Evolutionary conservation across 805 yeast species (phyloP).

Genomic region (Blastobotrys peoriensis): DNA sequence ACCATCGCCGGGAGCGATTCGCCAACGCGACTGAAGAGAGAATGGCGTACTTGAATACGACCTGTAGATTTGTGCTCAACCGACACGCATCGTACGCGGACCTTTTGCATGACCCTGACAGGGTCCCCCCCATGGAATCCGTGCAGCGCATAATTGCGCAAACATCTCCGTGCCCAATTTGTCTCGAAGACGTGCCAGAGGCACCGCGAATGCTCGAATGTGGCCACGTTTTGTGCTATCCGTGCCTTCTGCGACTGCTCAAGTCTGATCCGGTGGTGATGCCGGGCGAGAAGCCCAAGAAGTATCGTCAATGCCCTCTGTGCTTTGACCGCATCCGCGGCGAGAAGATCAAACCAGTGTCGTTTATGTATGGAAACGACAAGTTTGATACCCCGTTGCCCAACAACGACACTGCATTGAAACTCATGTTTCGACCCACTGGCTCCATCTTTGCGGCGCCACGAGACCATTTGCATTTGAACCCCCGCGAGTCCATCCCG

Average conservation of each 20-base stretch:
- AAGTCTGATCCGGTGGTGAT: constrained; percentile 41
- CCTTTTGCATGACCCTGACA: constrained; percentile 67
- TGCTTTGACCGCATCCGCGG: constrained; percentile 56
- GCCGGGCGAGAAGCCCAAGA: constrained; percentile 24
- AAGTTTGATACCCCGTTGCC: constrained; percentile 52
- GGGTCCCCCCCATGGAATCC: constrained; percentile 54
- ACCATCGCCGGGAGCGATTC: neutral
- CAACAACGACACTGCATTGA: constrained; percentile 49
- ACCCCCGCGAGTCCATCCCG: neutral
- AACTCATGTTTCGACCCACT: constrained; percentile 52
- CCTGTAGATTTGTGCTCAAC: constrained; percentile 78
- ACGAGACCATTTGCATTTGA: constrained; percentile 9
- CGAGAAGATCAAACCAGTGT: constrained; percentile 61
- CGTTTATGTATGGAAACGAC: constrained; percentile 42
- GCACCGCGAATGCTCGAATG: constrained; percentile 95
- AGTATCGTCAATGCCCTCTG: constrained; percentile 71
- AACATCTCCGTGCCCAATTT: constrained; percentile 80
- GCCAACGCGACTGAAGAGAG: constrained; percentile 20
- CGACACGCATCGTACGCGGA: constrained; percentile 47
- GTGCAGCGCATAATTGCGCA: constrained; percentile 69
- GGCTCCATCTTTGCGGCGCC: constrained; percentile 22
- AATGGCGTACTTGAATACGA: constrained; percentile 56
- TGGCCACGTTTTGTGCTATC: constrained; percentile 85
- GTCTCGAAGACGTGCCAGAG: constrained; percentile 73
- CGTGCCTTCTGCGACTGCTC: constrained; percentile 70